Evolutionary conservation across 2,329 filamentous ascomycete species (phyloP), one percentile per base, ranked within the genome.

Genomic region (Verticillium zaregamsianum): DNA sequence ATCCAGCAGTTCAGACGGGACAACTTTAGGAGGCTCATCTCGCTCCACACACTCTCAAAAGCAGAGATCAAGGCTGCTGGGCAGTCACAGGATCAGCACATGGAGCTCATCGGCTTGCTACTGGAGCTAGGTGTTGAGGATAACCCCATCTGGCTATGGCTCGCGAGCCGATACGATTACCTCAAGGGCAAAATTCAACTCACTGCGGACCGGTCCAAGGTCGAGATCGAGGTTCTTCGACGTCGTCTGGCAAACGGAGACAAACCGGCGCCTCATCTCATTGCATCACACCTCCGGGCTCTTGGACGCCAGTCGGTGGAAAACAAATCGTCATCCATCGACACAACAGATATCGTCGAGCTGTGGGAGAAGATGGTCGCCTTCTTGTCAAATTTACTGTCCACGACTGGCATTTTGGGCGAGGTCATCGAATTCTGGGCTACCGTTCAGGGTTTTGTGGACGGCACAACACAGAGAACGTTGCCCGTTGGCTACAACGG

Each of bases 131-230:
- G 95, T 7, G 93, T 97, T 2, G 90, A 96, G 11, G 93, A 98
- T 63, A 99, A 96, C 69, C 95, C 95, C 1, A 96, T 99, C 65
- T 97, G 92, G 91, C 85, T 96, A 12, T 99, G 95, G 93, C 86
- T 99, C 31, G 80, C 94, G 61, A 97, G 92, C 70, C 88, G 92
- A 55, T 96, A 93, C 71, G 92, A 97, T 66, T 89, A 93, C 70
- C 82, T 99, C 61, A 97, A 95, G 75, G 88, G 88, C 66, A 96
- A 91, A 72, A 94, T 98, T 59, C 86, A 87, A 52, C 81, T 85
- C 0, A 90, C 89, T 15, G 92, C 92, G 59, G 93, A 98, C 66
- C 87, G 93, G n/a, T 89, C 90, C 59, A 91, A 90, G 72, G 87
- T 96, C 20, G 94, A 99, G 74, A 93, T 98, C 66, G 95, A 99